Evolutionary conservation across 1,284 basidiomycete species (phyloP).

Genomic region (Paramarasmius palmivorus): DNA sequence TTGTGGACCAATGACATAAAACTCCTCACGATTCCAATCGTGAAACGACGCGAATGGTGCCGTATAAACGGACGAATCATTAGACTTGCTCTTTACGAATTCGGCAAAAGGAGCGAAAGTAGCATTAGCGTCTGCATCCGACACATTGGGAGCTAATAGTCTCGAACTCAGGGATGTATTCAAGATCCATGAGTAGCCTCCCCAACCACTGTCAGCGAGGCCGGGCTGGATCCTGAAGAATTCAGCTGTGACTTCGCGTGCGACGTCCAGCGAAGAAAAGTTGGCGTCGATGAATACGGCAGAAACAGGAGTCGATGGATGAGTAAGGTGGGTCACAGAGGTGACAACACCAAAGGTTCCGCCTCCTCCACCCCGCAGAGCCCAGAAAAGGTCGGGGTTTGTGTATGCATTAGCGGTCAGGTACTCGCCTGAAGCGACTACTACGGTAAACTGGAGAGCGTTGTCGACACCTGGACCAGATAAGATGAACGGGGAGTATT

Average conservation of each 20-base stretch:
- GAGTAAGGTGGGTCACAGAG: constrained; percentile 37
- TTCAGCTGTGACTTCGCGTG: constrained; percentile 23
- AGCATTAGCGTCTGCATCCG: constrained; percentile 28
- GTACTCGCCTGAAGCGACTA: constrained; percentile 34
- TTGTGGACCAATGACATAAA: not conserved
- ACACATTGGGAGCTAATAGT: constrained; percentile 32
- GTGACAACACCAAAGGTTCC: constrained; percentile 42
- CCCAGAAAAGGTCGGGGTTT: constrained; percentile 48
- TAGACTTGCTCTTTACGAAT: constrained; percentile 23
- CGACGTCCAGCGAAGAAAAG: constrained; percentile 19
- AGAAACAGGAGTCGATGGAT: constrained; percentile 30
- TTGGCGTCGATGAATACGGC: constrained; percentile 22
- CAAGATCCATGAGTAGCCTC: constrained; percentile 26
- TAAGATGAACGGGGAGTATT: not conserved
- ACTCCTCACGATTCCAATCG: not conserved
- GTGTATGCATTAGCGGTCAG: constrained; percentile 33
- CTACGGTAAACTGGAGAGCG: constrained; percentile 37
- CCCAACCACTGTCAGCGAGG: constrained; percentile 27
- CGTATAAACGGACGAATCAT: constrained; percentile 8
- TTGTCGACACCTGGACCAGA: constrained; percentile 38
- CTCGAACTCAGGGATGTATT: constrained; percentile 16
- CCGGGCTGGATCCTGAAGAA: constrained; percentile 24
- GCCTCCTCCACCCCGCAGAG: constrained; percentile 50
- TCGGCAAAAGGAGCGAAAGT: constrained; percentile 32
- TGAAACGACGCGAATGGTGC: no score